Evolutionary conservation across 208 protist species (phyloP).

Genomic region (Wallacemonas sp.): DNA sequence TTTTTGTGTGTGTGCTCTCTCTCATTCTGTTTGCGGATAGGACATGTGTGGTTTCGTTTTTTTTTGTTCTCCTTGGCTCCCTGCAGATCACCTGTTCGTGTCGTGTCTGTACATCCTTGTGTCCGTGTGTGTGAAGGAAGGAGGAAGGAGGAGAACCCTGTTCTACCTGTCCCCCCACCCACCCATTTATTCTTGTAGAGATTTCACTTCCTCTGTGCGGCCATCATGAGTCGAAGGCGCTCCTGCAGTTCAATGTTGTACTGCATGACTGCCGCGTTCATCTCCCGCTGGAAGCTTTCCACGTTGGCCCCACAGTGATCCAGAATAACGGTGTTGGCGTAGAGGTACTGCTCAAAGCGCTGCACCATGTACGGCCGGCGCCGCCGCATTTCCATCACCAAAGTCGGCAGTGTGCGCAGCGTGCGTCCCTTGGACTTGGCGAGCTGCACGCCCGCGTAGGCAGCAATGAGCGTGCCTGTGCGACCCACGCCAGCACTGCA

Average conservation of each 20-base stretch:
- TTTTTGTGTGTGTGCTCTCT: no score
- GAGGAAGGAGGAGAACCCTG: no score
- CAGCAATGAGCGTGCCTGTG: conserved; percentile 82
- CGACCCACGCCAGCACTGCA: conserved; percentile 89
- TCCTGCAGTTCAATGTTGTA: conserved; percentile 25
- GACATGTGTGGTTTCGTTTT: no score
- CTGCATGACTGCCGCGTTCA: conserved; percentile 26
- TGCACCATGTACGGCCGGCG: conserved; percentile 84
- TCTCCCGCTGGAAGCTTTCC: conserved; percentile 5
- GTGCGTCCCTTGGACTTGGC: conserved; percentile 32
- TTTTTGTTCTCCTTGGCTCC: no score
- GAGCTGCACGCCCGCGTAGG: conserved; percentile 56
- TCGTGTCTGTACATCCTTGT: no score
- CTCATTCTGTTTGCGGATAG: no score
- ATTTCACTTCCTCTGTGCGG: conserved; percentile 16
- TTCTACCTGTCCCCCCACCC: no score
- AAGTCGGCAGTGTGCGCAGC: conserved; percentile 35
- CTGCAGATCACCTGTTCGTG: no score
- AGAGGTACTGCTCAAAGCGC: conserved; percentile 85
- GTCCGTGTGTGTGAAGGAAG: no score
- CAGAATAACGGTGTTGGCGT: conserved; percentile 75
- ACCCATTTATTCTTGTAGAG: background rate
- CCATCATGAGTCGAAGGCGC: conserved; percentile 23
- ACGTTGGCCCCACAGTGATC: conserved; percentile 20
- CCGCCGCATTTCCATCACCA: conserved; percentile 60